Conservation (phyloP, 768 basidiomycete genomes). For the Tricholoma terreum region DNA sequence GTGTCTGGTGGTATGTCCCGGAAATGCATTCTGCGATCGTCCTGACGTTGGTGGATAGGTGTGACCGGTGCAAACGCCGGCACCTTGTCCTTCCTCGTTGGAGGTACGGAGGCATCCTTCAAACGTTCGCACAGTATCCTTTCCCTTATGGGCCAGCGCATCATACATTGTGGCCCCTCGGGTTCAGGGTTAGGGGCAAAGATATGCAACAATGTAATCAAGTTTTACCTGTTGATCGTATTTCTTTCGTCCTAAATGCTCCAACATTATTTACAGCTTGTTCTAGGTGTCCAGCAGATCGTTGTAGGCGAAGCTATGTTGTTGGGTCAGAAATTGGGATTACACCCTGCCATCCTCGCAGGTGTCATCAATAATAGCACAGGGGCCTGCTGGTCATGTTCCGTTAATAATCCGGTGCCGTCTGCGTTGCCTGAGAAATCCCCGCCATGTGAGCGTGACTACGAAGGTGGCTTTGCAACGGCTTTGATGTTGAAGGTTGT, state of each 20-base stretch:
- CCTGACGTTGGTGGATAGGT: constrained; percentile 37
- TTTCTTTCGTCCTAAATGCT: neutral
- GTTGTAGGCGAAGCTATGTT: constrained; percentile 90
- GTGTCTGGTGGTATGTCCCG: constrained; percentile 78
- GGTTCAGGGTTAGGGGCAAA: constrained; percentile 85
- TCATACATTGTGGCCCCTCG: constrained; percentile 80
- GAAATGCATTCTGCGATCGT: neutral
- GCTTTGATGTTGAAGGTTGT: constrained; percentile 78
- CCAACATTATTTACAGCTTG: constrained; percentile 37
- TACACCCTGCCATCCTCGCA: constrained; percentile 73
- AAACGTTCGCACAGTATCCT: constrained; percentile 56
- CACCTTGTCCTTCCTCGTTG: constrained; percentile 89
- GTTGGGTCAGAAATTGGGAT: constrained; percentile 76
- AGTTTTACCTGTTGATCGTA: constrained; percentile 11
- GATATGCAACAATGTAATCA: constrained; percentile 80
- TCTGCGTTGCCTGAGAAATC: constrained; percentile 65
- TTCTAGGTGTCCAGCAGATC: constrained; percentile 77
- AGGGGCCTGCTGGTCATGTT: constrained; percentile 79
- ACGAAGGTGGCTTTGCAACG: constrained; percentile 85
- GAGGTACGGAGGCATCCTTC: constrained; percentile 64
- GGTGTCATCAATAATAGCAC: constrained; percentile 84
- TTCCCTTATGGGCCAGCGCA: constrained; percentile 72
- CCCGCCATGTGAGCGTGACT: constrained; percentile 80
- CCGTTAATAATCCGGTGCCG: constrained; percentile 86
- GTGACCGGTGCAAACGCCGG: constrained; percentile 86